Percentiles rank a stretch among this genome's conserved stretches.
Evolutionary conservation across 2,329 filamentous ascomycete genomes (phyloP).

Genomic region (Cladosporium colombiae): DNA sequence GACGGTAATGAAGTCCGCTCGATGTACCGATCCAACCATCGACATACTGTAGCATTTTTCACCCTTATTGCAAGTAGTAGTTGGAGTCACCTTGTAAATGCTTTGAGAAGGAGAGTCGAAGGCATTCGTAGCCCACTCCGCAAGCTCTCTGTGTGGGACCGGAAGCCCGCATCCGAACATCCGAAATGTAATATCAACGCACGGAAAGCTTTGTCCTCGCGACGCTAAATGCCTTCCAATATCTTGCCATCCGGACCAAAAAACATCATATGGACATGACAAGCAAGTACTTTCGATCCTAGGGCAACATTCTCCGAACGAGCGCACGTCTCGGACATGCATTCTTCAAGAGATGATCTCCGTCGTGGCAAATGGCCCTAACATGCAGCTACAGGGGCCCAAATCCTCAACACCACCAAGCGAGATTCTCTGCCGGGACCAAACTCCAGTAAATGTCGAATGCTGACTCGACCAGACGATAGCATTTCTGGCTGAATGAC

Average conservation of each 20-base stretch:
- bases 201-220: background rate
- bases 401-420: background rate
- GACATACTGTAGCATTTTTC: too few species aligned
- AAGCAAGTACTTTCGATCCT: background rate
- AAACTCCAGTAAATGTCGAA: background rate
- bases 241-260: background rate
- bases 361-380: background rate
- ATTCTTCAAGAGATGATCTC: slow-evolving; percentile 3
- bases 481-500: background rate
- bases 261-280: background rate
- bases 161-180: background rate
- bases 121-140: background rate
- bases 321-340: background rate
- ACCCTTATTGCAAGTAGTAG: background rate
- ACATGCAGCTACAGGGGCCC: background rate
- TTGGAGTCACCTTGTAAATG: background rate
- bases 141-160: background rate
- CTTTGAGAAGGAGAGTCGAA: background rate
- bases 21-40: too few species aligned
- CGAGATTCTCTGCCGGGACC: background rate
- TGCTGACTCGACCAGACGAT: background rate
- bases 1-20: background rate
- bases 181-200: background rate
- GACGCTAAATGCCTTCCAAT: background rate
- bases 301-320: background rate